phyloP scores from a whole-genome alignment of 129 eudicot genomes.

The Tagetes erecta region DNA sequence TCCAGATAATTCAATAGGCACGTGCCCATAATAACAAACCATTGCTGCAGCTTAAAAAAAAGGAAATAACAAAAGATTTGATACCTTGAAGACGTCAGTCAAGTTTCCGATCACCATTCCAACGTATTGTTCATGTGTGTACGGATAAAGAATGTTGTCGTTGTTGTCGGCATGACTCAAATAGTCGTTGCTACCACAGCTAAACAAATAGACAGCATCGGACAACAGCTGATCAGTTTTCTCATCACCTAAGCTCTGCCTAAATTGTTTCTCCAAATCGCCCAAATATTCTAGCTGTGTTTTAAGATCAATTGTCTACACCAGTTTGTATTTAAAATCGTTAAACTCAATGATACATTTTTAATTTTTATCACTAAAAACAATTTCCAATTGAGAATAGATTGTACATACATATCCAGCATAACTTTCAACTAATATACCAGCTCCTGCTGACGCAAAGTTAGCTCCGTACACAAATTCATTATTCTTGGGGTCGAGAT shows the following conservation, averaged over 20 bases:
- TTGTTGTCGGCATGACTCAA: conserved; percentile 25
- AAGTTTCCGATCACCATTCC: conserved; percentile 42
- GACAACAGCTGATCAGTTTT: conserved; percentile 27
- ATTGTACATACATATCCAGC: conserved; percentile 44
- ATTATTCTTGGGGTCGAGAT: conserved; percentile 38
- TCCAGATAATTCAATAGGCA: no score
- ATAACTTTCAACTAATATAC: conserved; percentile 45
- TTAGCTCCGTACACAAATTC: conserved; percentile 46
- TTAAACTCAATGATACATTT: not conserved
- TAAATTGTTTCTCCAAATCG: conserved; percentile 24
- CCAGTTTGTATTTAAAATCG: not conserved
- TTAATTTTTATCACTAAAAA: not conserved
- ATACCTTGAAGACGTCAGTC: conserved; percentile 34
- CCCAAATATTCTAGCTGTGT: conserved; percentile 34
- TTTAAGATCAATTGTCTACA: conserved; percentile 40
- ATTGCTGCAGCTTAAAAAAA: no score
- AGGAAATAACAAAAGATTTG: not conserved
- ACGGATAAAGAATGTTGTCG: conserved; percentile 24
- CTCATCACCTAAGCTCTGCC: conserved; percentile 29
- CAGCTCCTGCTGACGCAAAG: conserved; percentile 67
- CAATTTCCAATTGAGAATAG: not conserved
- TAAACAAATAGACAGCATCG: conserved; percentile 44
- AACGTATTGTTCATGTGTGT: conserved; percentile 33
- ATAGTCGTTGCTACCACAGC: conserved; percentile 44
- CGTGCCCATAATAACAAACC: no score